Conservation (phyloP, 2,329 filamentous ascomycete genomes). For the Cladosporium sp. region DNA sequence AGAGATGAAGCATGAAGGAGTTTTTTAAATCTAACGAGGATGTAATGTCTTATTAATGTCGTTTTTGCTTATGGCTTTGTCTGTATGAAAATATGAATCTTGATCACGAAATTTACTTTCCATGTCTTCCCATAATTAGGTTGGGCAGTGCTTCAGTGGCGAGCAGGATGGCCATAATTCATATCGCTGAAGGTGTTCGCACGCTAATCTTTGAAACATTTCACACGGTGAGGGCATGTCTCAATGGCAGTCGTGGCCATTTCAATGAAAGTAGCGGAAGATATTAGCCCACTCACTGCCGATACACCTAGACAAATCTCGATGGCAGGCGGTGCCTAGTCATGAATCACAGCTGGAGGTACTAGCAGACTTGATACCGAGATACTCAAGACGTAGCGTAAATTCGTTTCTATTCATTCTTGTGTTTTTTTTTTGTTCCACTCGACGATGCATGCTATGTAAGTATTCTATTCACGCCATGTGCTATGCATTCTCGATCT, state of each 20-base stretch:
- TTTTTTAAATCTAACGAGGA: neutral
- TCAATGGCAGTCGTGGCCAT: neutral
- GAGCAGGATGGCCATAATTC: neutral
- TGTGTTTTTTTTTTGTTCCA: neutral
- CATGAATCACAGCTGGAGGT: too few species aligned
- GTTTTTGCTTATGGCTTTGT: neutral
- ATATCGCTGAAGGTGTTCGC: neutral
- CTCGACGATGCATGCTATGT: neutral
- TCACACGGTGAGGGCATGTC: neutral
- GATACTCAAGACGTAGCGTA: neutral
- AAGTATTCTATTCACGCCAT: neutral
- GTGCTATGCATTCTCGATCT: constrained; percentile 1
- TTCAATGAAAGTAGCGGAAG: neutral
- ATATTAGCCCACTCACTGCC: neutral
- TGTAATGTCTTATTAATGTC: neutral
- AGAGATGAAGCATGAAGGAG: neutral
- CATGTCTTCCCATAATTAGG: neutral
- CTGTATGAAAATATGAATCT: neutral
- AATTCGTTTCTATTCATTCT: constrained; percentile 3
- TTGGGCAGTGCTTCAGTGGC: neutral
- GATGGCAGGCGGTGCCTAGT: neutral
- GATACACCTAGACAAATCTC: neutral
- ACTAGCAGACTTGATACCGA: too few species aligned
- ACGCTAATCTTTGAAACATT: neutral
- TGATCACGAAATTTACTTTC: neutral